Conservation (phyloP, 495 filamentous ascomycete genomes). For the Letharia lupina region DNA sequence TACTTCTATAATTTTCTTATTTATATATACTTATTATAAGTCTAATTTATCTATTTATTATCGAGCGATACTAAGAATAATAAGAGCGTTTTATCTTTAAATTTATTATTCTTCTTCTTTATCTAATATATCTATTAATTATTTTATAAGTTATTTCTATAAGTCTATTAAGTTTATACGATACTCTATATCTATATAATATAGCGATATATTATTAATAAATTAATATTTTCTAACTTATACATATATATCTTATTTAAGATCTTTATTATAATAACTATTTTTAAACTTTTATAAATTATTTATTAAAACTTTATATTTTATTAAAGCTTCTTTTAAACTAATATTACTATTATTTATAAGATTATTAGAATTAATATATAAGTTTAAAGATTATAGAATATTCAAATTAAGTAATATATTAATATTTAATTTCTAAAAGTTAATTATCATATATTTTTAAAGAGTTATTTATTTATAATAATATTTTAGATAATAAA, state of each 20-base stretch:
- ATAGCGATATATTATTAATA: slow-evolving; percentile 25
- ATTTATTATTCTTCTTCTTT: background rate
- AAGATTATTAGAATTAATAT: slow-evolving; percentile 13
- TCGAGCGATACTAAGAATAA: background rate
- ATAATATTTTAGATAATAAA: slow-evolving; percentile 31
- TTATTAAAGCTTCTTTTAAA: slow-evolving; percentile 15
- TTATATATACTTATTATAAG: slow-evolving; percentile 8
- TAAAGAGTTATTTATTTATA: slow-evolving; percentile 34
- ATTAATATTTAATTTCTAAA: slow-evolving; percentile 34
- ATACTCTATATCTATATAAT: slow-evolving; percentile 25
- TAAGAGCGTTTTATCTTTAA: background rate
- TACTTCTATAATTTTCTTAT: background rate
- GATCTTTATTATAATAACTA: slow-evolving; percentile 24
- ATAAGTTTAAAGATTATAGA: slow-evolving; percentile 18
- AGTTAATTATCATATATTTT: slow-evolving; percentile 28
- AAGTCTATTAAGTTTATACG: slow-evolving; percentile 27
- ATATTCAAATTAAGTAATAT: slow-evolving; percentile 32
- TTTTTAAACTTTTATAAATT: slow-evolving; percentile 21
- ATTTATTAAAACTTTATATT: slow-evolving; percentile 29
- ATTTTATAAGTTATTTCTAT: slow-evolving; percentile 32
- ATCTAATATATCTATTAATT: background rate
- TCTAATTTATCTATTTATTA: background rate
- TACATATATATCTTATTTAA: slow-evolving; percentile 26
- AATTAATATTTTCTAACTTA: slow-evolving; percentile 15
- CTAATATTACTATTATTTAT: slow-evolving; percentile 17